Base-by-base conservation (phyloP, 805 yeast genomes). In the Wickerhamomyces bisporus region DNA sequence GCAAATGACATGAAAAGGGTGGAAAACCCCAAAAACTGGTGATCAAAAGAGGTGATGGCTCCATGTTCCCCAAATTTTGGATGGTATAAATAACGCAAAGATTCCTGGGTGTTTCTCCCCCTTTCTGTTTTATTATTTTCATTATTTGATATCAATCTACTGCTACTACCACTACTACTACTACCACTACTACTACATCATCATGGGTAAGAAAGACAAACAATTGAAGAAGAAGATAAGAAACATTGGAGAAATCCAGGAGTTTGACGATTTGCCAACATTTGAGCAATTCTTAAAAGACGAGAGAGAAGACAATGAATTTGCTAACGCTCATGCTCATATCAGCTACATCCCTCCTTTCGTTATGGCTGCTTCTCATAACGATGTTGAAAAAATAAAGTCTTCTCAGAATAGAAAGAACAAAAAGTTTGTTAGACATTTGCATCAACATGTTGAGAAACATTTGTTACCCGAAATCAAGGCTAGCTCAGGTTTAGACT, bases 281-380 rank as follows among this genome's bases (percentile, higher is more conserved):
- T 83, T 83, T 53, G 86, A 79, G 53, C 66, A 70, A 19, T 83
- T 67, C 57, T 65, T 83, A 42, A 71, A 78, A 52, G 85, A 79
- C 55, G 89, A 81, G 53, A 75, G 83, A 3, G 81, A 85, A 73
- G 89, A 82, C 58, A 79, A 81, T 44, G 89, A 83, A 42, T 79
- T 73, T 48, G 85, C 78, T 54, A 73, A 78, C 50, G 64, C 79
- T 47, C 83, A 81, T 53, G 84, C 85, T 26, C 79, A 75, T 44
- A 64, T 82, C 43, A 68, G 66, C 35, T 83, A 83, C 60, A 69
- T 76, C 52, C 93, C 93, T 16, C 91, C 91, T 35, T 83, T 83
- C 55, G 74, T 83, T 34, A 47, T 81, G 57, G 72, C 73, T 45
- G 82, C 77, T 40, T 73, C 79, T 43, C 85, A 79, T 47, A 75